Percentiles rank a stretch among this genome's conserved stretches.
phyloP scores from a whole-genome alignment of 208 protist genomes.

The Trypanosoma platydactyli region DNA sequence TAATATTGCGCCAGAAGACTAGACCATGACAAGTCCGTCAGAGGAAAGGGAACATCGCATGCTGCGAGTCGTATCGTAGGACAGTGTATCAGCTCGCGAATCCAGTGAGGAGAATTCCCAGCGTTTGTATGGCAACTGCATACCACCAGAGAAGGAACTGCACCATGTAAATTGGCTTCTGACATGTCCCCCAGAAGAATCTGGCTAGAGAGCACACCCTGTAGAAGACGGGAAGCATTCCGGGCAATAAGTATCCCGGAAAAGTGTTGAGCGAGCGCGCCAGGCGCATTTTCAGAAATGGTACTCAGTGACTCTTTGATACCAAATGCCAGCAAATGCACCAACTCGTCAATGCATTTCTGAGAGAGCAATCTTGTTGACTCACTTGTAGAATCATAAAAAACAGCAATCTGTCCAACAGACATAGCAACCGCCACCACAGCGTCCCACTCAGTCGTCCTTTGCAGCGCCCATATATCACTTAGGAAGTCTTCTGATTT shows the following conservation, averaged over 20 bases:
- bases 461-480: constrained; percentile 35
- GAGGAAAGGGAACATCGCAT: constrained; percentile 28
- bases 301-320: neutral
- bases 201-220: constrained; percentile 51
- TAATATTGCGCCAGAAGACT: constrained; percentile 58
- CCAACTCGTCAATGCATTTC: constrained; percentile 19
- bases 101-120: constrained; percentile 30
- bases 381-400: constrained; percentile 1
- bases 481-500: constrained; percentile 18
- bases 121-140: constrained; percentile 16
- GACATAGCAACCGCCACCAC: constrained; percentile 37
- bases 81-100: constrained; percentile 29
- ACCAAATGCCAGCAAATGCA: constrained; percentile 32
- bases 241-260: constrained; percentile 39
- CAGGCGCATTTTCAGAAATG: neutral
- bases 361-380: neutral
- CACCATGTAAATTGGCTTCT: neutral
- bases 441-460: constrained; percentile 48
- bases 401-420: constrained; percentile 27
- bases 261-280: constrained; percentile 20
- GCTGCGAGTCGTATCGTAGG: constrained; percentile 19
- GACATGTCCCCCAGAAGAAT: constrained; percentile 21
- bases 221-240: constrained; percentile 57
- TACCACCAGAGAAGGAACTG: constrained; percentile 2
- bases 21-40: constrained; percentile 52